Evolutionary conservation across 441 rosid species (phyloP), one percentile per base, ranked within the genome.

Genomic region (Pelargonium fulgidum): DNA sequence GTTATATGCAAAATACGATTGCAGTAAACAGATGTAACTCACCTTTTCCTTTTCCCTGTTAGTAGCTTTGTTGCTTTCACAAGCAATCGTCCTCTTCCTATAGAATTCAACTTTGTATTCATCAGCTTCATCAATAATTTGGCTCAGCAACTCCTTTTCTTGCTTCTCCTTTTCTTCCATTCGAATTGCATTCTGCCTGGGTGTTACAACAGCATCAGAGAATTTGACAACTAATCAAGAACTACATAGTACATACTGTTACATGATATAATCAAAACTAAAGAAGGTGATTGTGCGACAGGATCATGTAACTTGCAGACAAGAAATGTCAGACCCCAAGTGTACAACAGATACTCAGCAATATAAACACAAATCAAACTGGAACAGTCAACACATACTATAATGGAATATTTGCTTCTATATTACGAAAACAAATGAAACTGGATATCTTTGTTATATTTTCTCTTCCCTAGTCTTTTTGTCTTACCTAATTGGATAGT

Each of bases 11-110:
- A 36, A 5, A 36, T 36, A 36, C 0, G 41, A 36, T 36, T 6
- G 41, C 41, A 6, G 8, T 36, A 36, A 36, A 52, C 20, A 4
- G 20, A 20, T 52, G 20, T 52, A 72, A 33, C 45, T 50, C 11
- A 12, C 95, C 95, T 86, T 86, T 83, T 91, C 93, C 69, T 73
- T 86, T 76, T 87, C 97, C 64, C 97, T 82, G 81, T 86, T 87
- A 67, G 77, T 72, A 59, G 75, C 66, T 74, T 89, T 87, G 74
- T 85, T 89, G 75, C 78, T 84, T 75, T 89, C 86, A 68, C 85
- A 82, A 48, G 84, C 62, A 3, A 85, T 47, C 52, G 80, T 85
- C 70, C 87, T 81, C 80, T 89, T 87, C 77, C 69, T 79, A 62
- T 86, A 77, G 73, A 87, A 89, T 73, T 85, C 95, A 44, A 79